Evolutionary conservation across 176 grass and related monocot genomes (phyloP).

Genomic region (Guadua angustifolia): DNA sequence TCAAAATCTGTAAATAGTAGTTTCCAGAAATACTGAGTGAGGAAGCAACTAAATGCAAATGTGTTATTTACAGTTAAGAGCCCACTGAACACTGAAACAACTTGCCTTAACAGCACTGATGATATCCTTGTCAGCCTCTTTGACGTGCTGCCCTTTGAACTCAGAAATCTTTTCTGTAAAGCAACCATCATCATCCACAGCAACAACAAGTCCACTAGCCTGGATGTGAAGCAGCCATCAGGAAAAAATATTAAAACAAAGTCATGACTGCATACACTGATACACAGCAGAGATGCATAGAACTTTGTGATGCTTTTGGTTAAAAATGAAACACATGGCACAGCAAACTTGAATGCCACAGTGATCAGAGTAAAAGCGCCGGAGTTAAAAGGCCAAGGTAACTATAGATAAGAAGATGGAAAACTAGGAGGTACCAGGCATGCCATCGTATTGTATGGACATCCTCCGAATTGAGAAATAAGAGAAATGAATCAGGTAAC

Average conservation of each 20-base stretch:
- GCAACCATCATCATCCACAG: constrained; percentile 92
- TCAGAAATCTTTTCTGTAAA: constrained; percentile 82
- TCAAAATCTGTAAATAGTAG: constrained; percentile 5
- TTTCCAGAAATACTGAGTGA: constrained; percentile 25
- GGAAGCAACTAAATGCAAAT: constrained; percentile 3
- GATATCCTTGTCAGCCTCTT: constrained; percentile 96
- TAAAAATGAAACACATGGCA: constrained; percentile 14
- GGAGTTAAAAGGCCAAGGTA: neutral
- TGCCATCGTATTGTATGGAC: constrained; percentile 1
- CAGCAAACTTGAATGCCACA: neutral
- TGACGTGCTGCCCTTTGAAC: constrained; percentile 83
- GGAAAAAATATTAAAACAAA: constrained; percentile 1
- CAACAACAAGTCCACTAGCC: constrained; percentile 79
- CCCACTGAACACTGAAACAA: constrained; percentile 34
- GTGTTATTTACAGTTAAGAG: constrained; percentile 25
- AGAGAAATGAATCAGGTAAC: neutral
- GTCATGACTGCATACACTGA: neutral
- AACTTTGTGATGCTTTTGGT: neutral
- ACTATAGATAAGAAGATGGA: constrained; percentile 4
- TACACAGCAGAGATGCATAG: neutral
- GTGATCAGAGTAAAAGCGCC: neutral
- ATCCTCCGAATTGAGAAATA: neutral
- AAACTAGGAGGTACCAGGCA: constrained; percentile 15
- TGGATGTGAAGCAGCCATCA: constrained; percentile 39
- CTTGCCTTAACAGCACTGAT: constrained; percentile 81